These are phyloP conservation scores for Geotrichum candidum DNA, from an alignment of 1,139 yeast species.

Conservation along the genomic window DNA sequence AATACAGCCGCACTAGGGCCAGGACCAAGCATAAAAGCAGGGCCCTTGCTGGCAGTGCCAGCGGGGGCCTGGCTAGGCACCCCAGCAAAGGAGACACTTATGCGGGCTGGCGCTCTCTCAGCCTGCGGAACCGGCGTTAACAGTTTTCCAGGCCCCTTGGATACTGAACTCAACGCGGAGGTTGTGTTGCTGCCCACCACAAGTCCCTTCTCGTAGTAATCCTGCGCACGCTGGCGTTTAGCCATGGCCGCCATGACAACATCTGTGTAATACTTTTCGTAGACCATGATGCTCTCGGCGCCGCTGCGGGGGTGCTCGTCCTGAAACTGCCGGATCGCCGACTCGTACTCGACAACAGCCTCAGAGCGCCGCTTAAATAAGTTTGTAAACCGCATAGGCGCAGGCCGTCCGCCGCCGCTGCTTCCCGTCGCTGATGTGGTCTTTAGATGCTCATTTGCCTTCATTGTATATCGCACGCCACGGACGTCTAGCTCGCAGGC, in stretches of 20 bases:
- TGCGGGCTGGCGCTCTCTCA: background rate
- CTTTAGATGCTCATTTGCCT: background rate
- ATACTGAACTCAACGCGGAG: too few relatives aligned
- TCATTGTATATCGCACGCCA: conserved; percentile 7
- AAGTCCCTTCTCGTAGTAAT: background rate
- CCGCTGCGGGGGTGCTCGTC: background rate
- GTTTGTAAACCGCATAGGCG: background rate
- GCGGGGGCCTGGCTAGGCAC: background rate
- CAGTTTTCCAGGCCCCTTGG: too few relatives aligned
- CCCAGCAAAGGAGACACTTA: background rate
- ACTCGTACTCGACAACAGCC: background rate
- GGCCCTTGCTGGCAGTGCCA: background rate
- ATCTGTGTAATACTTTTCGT: conserved; percentile 11
- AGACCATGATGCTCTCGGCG: conserved; percentile 5
- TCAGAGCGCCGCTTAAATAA: background rate
- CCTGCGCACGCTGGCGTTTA: background rate
- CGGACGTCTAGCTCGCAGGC: conserved; percentile 17
- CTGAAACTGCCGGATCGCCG: background rate
- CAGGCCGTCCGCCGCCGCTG: background rate
- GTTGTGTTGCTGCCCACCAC: background rate
- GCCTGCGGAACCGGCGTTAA: too few relatives aligned
- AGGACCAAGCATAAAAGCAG: background rate
- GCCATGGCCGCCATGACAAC: background rate
- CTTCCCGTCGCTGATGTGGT: background rate
- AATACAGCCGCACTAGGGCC: background rate